Conservation (phyloP, 805 yeast genomes). For the Cephaloascus fragrans region DNA sequence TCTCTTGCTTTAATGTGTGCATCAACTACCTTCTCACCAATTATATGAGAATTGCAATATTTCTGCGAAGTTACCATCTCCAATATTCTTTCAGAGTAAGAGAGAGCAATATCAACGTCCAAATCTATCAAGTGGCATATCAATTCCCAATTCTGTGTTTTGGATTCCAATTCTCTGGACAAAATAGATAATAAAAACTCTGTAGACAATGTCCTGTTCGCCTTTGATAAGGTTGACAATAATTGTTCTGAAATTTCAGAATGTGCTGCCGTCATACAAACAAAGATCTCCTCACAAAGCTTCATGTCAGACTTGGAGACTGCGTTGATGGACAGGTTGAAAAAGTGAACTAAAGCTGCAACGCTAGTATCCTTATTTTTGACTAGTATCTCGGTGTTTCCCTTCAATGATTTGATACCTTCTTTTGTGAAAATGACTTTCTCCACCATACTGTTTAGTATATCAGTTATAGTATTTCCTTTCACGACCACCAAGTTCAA, state of each 20-base stretch:
- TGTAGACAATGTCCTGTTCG: slow-evolving; percentile 45
- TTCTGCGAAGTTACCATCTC: slow-evolving; percentile 4
- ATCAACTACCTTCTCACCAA: slow-evolving; percentile 24
- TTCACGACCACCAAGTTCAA: background rate
- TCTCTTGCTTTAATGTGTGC: slow-evolving; percentile 54
- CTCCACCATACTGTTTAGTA: slow-evolving; percentile 1
- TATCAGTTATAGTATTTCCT: background rate
- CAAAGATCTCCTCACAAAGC: slow-evolving; percentile 39
- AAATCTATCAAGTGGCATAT: slow-evolving; percentile 37
- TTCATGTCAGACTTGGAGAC: slow-evolving; percentile 21
- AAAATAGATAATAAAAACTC: slow-evolving; percentile 36
- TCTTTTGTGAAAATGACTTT: slow-evolving; percentile 9
- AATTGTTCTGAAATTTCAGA: slow-evolving; percentile 31
- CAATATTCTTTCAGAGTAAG: slow-evolving; percentile 25
- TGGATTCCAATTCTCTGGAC: slow-evolving; percentile 13
- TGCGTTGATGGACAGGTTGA: slow-evolving; percentile 15
- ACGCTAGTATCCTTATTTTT: slow-evolving; percentile 8
- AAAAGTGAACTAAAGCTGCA: slow-evolving; percentile 11
- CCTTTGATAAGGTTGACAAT: slow-evolving; percentile 33
- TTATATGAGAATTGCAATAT: slow-evolving; percentile 1
- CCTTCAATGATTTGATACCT: slow-evolving; percentile 9
- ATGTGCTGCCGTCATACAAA: slow-evolving; percentile 25
- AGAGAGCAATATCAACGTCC: slow-evolving; percentile 50
- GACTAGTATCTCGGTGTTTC: slow-evolving; percentile 19
- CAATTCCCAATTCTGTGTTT: slow-evolving; percentile 30